These are phyloP conservation scores for Closterium sp. DNA, from an alignment of 139 green algal genomes.

Conservation along the genomic window DNA sequence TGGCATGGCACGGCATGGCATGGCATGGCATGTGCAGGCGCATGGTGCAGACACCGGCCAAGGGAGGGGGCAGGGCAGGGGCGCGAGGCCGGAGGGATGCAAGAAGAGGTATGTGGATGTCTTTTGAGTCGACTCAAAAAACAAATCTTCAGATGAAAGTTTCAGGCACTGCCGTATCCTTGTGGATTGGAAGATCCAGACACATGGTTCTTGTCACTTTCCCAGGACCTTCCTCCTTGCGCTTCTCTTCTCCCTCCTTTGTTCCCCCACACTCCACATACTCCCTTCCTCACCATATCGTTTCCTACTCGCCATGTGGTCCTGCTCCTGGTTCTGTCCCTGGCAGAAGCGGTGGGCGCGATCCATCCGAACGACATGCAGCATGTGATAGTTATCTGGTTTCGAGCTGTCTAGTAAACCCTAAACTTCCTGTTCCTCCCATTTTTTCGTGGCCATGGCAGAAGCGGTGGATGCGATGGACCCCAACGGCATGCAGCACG, in stretches of 20 bases:
- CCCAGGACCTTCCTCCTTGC: neutral
- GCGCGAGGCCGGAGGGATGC: neutral
- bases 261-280: too few species aligned
- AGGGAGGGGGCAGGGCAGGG: neutral
- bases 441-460: neutral
- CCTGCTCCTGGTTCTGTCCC: too few species aligned
- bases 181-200: neutral
- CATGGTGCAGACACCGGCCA: neutral
- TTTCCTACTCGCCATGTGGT: too few species aligned
- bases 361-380: neutral
- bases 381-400: neutral
- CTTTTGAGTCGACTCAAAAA: neutral
- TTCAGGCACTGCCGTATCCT: neutral
- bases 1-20: neutral
- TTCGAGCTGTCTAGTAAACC: neutral
- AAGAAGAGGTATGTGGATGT: neutral
- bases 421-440: neutral
- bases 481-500: slow-evolving; percentile 32
- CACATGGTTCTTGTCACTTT: neutral
- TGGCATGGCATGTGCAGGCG: neutral
- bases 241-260: neutral
- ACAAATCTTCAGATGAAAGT: too few species aligned
- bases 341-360: too few species aligned
- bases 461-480: neutral
- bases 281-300: too few species aligned